A percentile compares a stretch with the other conserved stretches of the same genome.
Conservation (phyloP, 352 stramenopile species). For the Elongisporangium prolatum region DNA sequence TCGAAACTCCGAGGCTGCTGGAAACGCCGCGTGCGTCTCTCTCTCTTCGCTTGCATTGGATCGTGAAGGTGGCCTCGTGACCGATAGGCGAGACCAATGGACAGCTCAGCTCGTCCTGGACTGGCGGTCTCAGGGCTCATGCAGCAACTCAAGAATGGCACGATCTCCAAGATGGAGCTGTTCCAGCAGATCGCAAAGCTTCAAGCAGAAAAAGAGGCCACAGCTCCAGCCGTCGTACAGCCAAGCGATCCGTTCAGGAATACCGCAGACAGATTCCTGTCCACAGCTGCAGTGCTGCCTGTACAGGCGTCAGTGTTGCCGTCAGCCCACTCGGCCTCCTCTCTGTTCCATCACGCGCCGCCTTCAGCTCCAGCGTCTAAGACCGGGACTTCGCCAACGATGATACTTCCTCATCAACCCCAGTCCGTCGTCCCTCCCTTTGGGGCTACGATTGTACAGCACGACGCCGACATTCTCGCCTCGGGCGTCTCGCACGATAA, state of each 20-base stretch:
- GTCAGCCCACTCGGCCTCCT: background rate
- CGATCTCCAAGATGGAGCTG: conserved; percentile 84
- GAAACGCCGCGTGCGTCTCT: background rate
- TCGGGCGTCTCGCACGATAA: conserved; percentile 71
- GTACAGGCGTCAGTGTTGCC: background rate
- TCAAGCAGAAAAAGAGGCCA: conserved; percentile 14
- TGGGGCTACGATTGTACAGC: conserved; percentile 23
- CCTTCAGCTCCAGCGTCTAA: background rate
- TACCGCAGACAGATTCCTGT: conserved; percentile 6
- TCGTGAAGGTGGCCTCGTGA: background rate
- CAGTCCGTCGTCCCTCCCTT: background rate
- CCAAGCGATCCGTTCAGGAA: conserved; percentile 10
- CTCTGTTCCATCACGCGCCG: background rate
- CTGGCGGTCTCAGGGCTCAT: conserved; percentile 63
- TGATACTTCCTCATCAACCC: background rate
- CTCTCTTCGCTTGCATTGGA: too few relatives aligned
- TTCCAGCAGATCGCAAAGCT: conserved; percentile 81
- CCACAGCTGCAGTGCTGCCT: background rate
- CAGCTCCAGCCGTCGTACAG: conserved; percentile 2
- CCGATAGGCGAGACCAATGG: background rate
- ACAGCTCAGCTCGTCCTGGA: background rate
- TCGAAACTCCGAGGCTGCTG: background rate
- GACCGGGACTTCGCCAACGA: background rate
- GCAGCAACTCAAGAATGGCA: conserved; percentile 78
- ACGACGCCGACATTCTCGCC: conserved; percentile 41